These are phyloP conservation scores for Euphorbia pulcherrima DNA, from an alignment of 345 rosid species.

Conservation along the genomic window DNA sequence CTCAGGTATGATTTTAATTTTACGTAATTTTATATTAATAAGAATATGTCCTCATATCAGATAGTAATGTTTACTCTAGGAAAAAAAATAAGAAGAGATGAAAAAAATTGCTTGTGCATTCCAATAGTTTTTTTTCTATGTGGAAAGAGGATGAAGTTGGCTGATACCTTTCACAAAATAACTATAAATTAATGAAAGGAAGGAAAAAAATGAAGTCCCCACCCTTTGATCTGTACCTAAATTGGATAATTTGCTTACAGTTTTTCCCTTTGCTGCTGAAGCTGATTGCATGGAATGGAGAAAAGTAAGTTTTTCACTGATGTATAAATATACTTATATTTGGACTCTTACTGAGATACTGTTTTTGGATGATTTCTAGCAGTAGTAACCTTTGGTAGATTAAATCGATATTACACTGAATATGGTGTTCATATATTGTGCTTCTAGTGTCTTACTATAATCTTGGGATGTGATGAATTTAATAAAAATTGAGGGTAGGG, in stretches of 20 bases:
- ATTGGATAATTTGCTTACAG: conserved; percentile 39
- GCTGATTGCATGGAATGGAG: conserved; percentile 93
- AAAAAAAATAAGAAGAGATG: neutral
- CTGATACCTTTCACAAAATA: neutral
- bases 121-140: neutral
- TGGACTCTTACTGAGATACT: neutral
- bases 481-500: neutral
- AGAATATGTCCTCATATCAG: neutral
- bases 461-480: conserved; percentile 2
- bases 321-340: neutral
- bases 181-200: neutral
- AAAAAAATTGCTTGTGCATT: neutral
- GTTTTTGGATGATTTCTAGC: neutral
- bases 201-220: neutral
- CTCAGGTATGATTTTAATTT: conserved; percentile 56
- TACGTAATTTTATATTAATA: neutral
- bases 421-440: neutral
- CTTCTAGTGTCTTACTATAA: neutral
- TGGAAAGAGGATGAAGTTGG: neutral
- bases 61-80: neutral
- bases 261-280: conserved; percentile 90
- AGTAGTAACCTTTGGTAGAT: neutral
- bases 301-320: conserved; percentile 50
- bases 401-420: neutral
- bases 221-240: conserved; percentile 5